Base-by-base conservation (phyloP, 257 asterid species). In the Nicotiana otophora region DNA sequence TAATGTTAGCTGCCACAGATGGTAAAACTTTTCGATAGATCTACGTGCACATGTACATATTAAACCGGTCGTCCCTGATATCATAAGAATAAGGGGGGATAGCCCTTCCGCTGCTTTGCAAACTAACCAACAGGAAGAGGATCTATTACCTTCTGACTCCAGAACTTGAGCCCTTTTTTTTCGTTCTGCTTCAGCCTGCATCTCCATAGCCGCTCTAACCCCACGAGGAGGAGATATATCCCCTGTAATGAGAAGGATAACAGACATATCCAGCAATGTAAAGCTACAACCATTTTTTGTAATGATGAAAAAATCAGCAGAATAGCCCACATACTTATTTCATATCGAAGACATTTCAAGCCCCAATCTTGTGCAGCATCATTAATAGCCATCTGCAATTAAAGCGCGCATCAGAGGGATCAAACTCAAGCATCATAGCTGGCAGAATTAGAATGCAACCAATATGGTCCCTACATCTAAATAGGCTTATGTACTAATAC, bases 121-220 rank as follows among this genome's bases (percentile, higher is more conserved):
- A 80, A 72, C 63, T 48, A 53, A 65, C 42, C 63, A 54, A 28
- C 76, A 31, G 53, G 42, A 39, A 74, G 34, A 72, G 82, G 80
- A 28, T 26, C 48, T 16, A 48, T 69, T 84, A 92, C 99, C 99
- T 92, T 96, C 99, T 69, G 98, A 93, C 86, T 92, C 98, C 82
- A 96, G 82, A 82, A 96, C 87, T 86, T 92, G 97, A 81, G 98
- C 99, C 86, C 99, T 91, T 90, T 85, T 93, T 86, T 90, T 94
- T 23, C 98, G 98, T 87, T 96, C 99, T 62, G 99, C 99, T 88
- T 96, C 99, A 55, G 97, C 98, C 86, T 96, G 99, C 97, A 95
- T 92, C 89, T 94, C 98, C 99, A 95, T 95, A 4, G 97, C 98
- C 2, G 90, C 98, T 90, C 86, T 92, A 69, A 96, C 93, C 70